Conservation (phyloP, 345 rosid species). For the Euphorbia peplus region DNA sequence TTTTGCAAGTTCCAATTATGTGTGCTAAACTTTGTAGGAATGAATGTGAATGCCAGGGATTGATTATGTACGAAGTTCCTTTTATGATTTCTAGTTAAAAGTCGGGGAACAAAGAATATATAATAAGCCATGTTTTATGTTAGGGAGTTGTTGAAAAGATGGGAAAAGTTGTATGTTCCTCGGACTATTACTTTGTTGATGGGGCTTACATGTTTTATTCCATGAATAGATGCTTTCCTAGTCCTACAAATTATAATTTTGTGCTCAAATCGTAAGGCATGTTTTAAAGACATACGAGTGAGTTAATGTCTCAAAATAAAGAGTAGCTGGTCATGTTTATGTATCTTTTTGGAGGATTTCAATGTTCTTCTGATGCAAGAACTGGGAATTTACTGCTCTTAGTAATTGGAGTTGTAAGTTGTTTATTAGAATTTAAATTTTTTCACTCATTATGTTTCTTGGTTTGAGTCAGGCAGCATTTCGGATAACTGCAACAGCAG, state of each 20-base stretch:
- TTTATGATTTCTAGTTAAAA: constrained; percentile 3
- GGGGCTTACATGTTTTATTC: background rate
- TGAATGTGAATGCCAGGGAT: background rate
- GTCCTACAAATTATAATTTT: background rate
- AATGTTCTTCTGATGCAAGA: background rate
- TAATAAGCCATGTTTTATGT: background rate
- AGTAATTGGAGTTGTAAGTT: background rate
- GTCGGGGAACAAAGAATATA: background rate
- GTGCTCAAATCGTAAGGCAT: constrained; percentile 5
- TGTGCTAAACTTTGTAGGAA: background rate
- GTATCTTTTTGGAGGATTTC: background rate
- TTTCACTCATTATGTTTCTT: constrained; percentile 20
- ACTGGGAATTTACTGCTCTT: background rate
- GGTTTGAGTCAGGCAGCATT: constrained; percentile 58
- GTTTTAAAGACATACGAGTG: background rate
- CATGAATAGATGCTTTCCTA: background rate
- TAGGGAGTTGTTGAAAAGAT: background rate
- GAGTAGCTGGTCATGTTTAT: background rate
- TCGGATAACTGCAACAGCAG: constrained; percentile 81
- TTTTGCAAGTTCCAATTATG: background rate
- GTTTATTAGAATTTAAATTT: background rate
- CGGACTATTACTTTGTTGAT: background rate
- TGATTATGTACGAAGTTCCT: background rate
- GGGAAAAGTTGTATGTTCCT: background rate
- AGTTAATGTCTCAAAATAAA: background rate